phyloP scores from a whole-genome alignment of 2,329 filamentous ascomycete species.

The Chrysoporthe deuterocubensis region DNA sequence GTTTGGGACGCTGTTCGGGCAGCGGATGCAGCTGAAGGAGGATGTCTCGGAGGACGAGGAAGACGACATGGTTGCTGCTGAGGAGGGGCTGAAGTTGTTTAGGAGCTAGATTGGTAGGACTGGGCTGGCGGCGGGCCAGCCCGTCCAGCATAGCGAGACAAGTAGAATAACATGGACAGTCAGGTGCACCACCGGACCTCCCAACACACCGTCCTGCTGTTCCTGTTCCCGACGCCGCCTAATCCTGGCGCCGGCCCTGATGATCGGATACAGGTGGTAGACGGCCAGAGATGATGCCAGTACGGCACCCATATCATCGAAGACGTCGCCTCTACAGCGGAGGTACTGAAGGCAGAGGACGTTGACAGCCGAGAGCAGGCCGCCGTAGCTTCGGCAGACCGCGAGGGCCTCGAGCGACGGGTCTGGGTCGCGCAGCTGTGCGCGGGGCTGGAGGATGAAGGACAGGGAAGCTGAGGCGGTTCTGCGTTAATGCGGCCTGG shows the following conservation, averaged over 20 bases:
- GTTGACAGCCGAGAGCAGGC: slow-evolving; percentile 50
- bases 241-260: slow-evolving; percentile 46
- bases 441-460: slow-evolving; percentile 49
- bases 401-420: slow-evolving; percentile 46
- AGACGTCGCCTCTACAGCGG: slow-evolving; percentile 38
- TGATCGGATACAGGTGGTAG: slow-evolving; percentile 54
- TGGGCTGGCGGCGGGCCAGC: too few relatives aligned
- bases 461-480: slow-evolving; percentile 43
- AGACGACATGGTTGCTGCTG: slow-evolving; percentile 55
- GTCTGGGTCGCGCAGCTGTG: slow-evolving; percentile 44
- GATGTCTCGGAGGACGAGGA: slow-evolving; percentile 55
- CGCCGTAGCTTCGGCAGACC: slow-evolving; percentile 52
- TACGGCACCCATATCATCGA: slow-evolving; percentile 40
- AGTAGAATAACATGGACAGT: slow-evolving; percentile 46
- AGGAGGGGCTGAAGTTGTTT: slow-evolving; percentile 59
- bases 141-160: slow-evolving; percentile 38
- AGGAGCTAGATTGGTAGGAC: slow-evolving; percentile 42
- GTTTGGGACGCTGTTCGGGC: slow-evolving; percentile 76
- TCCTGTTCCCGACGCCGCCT: slow-evolving; percentile 21
- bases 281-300: slow-evolving; percentile 48
- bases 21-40: slow-evolving; percentile 69
- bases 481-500: not conserved
- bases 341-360: slow-evolving; percentile 49
- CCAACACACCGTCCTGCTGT: slow-evolving; percentile 40
- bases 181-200: slow-evolving; percentile 53